Base-by-base conservation (phyloP, 495 filamentous ascomycete genomes). In the Tuber calosporum region DNA sequence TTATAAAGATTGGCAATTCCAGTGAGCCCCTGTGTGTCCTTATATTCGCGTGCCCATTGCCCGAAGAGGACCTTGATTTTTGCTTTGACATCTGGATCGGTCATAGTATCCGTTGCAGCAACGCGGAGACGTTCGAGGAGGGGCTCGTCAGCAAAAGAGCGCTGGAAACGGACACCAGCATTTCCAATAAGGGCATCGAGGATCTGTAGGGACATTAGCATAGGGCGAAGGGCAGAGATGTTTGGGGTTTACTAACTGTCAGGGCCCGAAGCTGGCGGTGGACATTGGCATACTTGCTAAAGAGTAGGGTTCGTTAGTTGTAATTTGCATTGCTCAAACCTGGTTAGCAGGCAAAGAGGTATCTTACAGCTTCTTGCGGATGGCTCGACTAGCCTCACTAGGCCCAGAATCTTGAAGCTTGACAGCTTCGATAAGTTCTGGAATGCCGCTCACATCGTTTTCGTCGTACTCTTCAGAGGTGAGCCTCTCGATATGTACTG, bases 131-230 rank as follows among this genome's bases (percentile, higher is more conserved):
- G 91, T 82, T 99, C 96, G 26, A 99, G 87, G 37, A 98, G 85
- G n/a, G 93, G 90, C 76, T 97, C 94, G 76, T 98, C 94, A 36
- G 90, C 91, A 81, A 98, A 97, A 39, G 84, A 86, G 22, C 92
- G 88, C 83, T 97, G 90, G 82, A 99, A 98, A 41, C 92, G 89
- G 19, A 91, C 87, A 4, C 94, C 94, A 26, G 93, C 93, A 84
- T 78, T 99, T 80, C 97, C 92, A 41, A 99, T 96, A 37, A 98
- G 85, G 66, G 91, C 93, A 82, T 99, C 95, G 5, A 99, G 89
- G 40, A 82, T 80, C 80, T 81, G 45, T 69, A 15, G 5, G 26
- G 34, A 69, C 42, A 41, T 58, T 41, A 73, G 58, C 58, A 79
- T 69, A 69, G n/a, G 48, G 71, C 39, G 9, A 73, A 13, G 20